Base-by-base conservation (phyloP, 2,329 filamentous ascomycete genomes). In the Fusarium sambucinum region DNA sequence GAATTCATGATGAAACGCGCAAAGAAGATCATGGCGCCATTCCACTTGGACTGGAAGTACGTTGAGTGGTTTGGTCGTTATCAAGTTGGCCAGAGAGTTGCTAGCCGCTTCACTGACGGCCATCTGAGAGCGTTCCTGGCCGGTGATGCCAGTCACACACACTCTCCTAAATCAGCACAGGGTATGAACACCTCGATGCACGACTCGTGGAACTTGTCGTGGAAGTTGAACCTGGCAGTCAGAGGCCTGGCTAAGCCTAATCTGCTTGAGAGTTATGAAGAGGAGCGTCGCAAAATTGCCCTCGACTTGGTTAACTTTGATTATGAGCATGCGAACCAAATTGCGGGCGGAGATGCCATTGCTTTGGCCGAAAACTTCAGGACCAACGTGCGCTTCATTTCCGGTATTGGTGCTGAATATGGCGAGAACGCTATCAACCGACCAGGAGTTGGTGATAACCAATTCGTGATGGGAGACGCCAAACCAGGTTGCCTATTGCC, bases 21-120 rank as follows among this genome's bases (percentile, higher is more conserved):
- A 9, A 83, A 82, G 71, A 83, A 86, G 69, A 89, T 89, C 59
- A 85, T 89, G 80, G 81, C 82, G 7, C 87, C 87, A 3, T 89
- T 86, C 73, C 79, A 77, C 53, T 79, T 89, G 42, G 80, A 84
- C 47, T 89, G 87, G 87, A 84, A 83, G 69, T 85, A 85, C 53
- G 82, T 88, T 51, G 81, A 90, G 77, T 93, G 90, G 89, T 93
- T 92, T 80, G 90, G 89, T 45, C 87, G 89, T 42, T 93, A 92
- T 75, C 85, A 89, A 69, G 89, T 92, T 59, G 88, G 89, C 13
- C 90, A 92, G 79, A 86, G 91, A 19, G 85, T 93, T 23, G 91
- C 91, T 3, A 87, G 87, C 68, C 84, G 86, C 46, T 94, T 93
- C 79, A 86, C 87, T 68, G 87, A 90, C 72, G 82, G 86, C 46